Percentiles rank a stretch among this genome's conserved stretches.
Conservation (phyloP, 768 basidiomycete genomes). For the Russula griseocarnosa region DNA sequence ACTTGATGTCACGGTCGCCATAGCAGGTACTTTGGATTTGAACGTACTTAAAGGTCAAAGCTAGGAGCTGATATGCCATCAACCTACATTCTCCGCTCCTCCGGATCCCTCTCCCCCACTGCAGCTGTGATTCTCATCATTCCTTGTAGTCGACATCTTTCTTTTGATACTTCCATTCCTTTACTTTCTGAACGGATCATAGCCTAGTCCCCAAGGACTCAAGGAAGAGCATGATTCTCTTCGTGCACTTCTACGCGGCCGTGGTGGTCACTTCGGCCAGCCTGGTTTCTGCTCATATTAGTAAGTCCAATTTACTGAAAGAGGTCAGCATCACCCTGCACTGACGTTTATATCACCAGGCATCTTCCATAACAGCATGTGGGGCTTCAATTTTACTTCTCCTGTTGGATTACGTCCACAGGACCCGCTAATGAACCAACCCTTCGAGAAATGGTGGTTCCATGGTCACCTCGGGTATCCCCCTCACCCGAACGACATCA, state of each 20-base stretch:
- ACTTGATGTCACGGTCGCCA: not conserved
- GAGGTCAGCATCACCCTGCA: no score
- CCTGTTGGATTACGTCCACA: conserved; percentile 39
- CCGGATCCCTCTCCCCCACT: not conserved
- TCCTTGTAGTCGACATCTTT: not conserved
- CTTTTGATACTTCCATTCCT: conserved; percentile 5
- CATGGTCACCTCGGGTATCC: conserved; percentile 36
- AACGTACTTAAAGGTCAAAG: not conserved
- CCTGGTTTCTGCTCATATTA: conserved; percentile 8
- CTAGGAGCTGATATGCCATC: not conserved
- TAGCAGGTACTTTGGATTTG: not conserved
- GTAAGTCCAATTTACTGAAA: not conserved
- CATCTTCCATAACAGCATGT: conserved; percentile 35
- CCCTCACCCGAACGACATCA: conserved; percentile 34
- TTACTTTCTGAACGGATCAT: not conserved
- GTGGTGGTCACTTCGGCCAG: conserved; percentile 1
- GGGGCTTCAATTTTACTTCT: conserved; percentile 40
- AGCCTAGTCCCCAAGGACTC: no score
- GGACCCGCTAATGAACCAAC: conserved; percentile 34
- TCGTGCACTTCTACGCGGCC: not conserved
- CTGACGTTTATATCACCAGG: conserved; percentile 25
- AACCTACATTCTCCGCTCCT: not conserved
- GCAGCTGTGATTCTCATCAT: not conserved
- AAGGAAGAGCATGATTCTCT: conserved; percentile 8
- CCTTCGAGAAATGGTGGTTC: conserved; percentile 40